A percentile compares a stretch with the other conserved stretches of the same genome.
phyloP scores from a whole-genome alignment of 2,329 filamentous ascomycete species.

The Nectriaceae sp. region DNA sequence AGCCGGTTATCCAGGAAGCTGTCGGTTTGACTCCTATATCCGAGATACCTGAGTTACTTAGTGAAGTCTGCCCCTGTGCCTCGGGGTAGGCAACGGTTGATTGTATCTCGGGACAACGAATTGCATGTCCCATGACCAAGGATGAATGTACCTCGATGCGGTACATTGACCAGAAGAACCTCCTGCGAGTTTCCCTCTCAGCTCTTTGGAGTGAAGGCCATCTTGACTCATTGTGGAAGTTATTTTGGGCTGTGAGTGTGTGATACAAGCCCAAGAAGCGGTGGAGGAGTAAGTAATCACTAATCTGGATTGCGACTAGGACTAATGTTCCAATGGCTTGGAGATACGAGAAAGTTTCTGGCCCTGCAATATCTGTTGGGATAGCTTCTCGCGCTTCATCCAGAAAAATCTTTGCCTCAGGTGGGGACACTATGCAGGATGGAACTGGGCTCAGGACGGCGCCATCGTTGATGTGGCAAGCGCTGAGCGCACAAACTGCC shows the following conservation, averaged over 20 bases:
- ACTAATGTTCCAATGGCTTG: not conserved
- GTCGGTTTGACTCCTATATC: not conserved
- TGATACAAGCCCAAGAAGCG: slow-evolving; percentile 52
- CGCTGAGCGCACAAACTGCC: not conserved
- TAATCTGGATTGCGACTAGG: not conserved
- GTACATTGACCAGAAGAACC: slow-evolving; percentile 56
- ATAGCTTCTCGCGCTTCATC: not conserved
- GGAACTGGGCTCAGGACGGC: too few species aligned
- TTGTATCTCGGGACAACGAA: slow-evolving; percentile 24
- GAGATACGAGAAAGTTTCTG: not conserved
- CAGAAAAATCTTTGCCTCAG: not conserved
- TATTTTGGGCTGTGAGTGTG: slow-evolving; percentile 48
- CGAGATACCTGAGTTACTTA: not conserved
- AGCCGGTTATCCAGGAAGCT: slow-evolving; percentile 53
- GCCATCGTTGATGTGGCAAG: too few species aligned
- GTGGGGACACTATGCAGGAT: too few species aligned
- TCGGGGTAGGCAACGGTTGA: slow-evolving; percentile 26
- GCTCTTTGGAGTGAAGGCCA: slow-evolving; percentile 41
- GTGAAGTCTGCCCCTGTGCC: slow-evolving; percentile 47
- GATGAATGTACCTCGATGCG: slow-evolving; percentile 56
- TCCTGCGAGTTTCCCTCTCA: not conserved
- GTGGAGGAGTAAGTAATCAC: slow-evolving; percentile 40
- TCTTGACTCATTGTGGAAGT: slow-evolving; percentile 53
- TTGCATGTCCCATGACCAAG: slow-evolving; percentile 47
- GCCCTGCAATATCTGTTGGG: not conserved